Evolutionary conservation across 495 filamentous ascomycete species (phyloP).

Genomic region (Platismatia glauca): DNA sequence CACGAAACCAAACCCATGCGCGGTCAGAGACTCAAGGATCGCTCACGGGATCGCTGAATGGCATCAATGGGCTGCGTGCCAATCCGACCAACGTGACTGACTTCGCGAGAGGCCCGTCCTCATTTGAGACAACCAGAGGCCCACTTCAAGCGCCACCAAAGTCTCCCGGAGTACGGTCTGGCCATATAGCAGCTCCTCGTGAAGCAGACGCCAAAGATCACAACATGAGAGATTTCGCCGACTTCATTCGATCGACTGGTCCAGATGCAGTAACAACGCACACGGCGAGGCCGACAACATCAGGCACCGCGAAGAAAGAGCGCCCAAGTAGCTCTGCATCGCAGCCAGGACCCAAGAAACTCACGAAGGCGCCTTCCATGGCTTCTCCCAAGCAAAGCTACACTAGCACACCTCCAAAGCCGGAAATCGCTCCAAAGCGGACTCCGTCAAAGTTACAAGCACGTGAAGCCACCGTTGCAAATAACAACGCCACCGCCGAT

Average conservation of each 20-base stretch:
- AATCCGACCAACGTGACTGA: constrained; percentile 15
- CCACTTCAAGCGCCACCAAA: constrained; percentile 6
- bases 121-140: constrained; percentile 4
- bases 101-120: not conserved
- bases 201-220: constrained; percentile 28
- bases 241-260: constrained; percentile 79
- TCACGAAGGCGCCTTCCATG: constrained; percentile 18
- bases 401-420: not conserved
- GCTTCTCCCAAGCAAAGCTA: constrained; percentile 5
- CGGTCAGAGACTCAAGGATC: constrained; percentile 25
- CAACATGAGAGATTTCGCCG: constrained; percentile 70
- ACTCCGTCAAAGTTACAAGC: constrained; percentile 51
- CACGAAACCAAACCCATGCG: constrained; percentile 30
- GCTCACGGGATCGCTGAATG: constrained; percentile 11
- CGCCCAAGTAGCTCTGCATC: constrained; percentile 10
- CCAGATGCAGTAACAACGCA: constrained; percentile 38
- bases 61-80: constrained; percentile 25
- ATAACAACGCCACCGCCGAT: constrained; percentile 62
- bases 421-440: constrained; percentile 10
- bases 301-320: not conserved
- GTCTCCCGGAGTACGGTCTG: constrained; percentile 5
- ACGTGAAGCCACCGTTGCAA: constrained; percentile 55
- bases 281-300: constrained; percentile 1
- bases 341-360: constrained; percentile 13
- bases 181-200: constrained; percentile 9